Base-by-base conservation (phyloP, 768 basidiomycete genomes). In the Naganishia vishniacii region DNA sequence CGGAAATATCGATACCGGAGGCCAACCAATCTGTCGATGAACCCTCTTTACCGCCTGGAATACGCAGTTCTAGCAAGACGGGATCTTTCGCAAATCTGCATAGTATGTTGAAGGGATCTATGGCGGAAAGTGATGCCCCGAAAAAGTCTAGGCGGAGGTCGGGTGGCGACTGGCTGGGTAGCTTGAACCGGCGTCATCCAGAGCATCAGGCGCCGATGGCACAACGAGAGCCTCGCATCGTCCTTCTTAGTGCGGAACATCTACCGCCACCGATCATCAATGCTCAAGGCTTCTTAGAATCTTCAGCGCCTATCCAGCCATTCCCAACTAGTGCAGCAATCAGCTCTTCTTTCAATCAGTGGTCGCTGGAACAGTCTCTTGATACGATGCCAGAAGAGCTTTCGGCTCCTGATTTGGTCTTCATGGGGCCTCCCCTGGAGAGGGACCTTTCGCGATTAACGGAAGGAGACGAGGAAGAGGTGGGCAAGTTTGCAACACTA, bases 221-320 rank as follows among this genome's bases (percentile, higher is more conserved):
- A 2, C 26, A 4, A 6, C 23, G n/a, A 41, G 34, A 31, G 23
- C 53, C 53, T 23, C 28, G 40, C 16, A 56, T 56, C 23, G 31
- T 56, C 8, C 53, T 56, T 25, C 34, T 56, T 13, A 56, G 53
- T 20, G 53, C 53, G 34, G 53, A 56, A 16, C 53, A 56, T 40
- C 26, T 56, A 13, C 53, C 53, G 11, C 53, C 53, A 3, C 53
- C 53, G 4, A 40, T 25, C 12, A 56, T 56, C 53, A 41, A 56
- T 25, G 53, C 28, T 11, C 53, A 56, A 12, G 53, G 53, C 23
- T 56, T 56, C 34, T 56, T 56, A 23, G 34, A 56, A 26, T 56
- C 53, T 4, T 37, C 53, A 9, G 37, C 53, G 13, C 53, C 37
- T 37, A 8, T 40, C 23, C 6, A 8, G 3, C 7, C 6, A 0